Percentiles rank a stretch among this genome's conserved stretches.
Evolutionary conservation across 768 basidiomycete species (phyloP).

Genomic region (Pulveroboletus frians): DNA sequence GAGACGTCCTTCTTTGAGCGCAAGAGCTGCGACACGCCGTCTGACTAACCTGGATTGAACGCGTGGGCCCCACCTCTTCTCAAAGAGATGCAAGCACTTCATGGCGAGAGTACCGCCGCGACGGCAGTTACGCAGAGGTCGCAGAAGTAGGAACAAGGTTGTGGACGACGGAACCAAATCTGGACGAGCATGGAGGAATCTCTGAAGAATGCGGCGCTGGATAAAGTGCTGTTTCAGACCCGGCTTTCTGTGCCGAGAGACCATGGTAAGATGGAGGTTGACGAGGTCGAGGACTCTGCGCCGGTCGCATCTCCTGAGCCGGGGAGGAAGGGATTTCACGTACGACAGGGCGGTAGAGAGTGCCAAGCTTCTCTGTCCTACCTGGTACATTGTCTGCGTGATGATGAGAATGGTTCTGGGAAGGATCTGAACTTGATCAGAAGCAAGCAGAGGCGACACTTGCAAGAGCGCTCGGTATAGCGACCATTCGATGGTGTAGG

Average conservation of each 20-base stretch:
- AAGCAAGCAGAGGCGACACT: conserved; percentile 35
- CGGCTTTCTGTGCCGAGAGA: conserved; percentile 25
- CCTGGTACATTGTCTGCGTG: conserved; percentile 43
- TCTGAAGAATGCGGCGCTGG: conserved; percentile 40
- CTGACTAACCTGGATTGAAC: conserved; percentile 56
- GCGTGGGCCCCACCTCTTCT: conserved; percentile 48
- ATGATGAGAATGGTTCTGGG: conserved; percentile 43
- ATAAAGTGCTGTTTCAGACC: conserved; percentile 43
- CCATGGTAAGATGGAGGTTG: conserved; percentile 39
- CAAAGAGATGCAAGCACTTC: conserved; percentile 41
- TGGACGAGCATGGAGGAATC: conserved; percentile 43
- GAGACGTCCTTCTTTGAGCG: conserved; percentile 59
- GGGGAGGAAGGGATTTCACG: conserved; percentile 43
- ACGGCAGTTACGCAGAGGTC: conserved; percentile 43
- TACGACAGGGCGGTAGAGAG: conserved; percentile 44
- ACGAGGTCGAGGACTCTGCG: conserved; percentile 47
- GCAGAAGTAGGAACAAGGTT: conserved; percentile 56
- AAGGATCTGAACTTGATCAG: conserved; percentile 32
- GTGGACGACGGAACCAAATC: conserved; percentile 51
- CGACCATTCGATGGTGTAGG: conserved; percentile 11
- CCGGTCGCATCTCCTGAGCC: conserved; percentile 33
- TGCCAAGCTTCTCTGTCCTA: conserved; percentile 37
- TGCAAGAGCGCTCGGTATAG: conserved; percentile 40
- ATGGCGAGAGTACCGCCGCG: conserved; percentile 53
- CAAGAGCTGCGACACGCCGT: conserved; percentile 53